phyloP scores from a whole-genome alignment of 306 rosid species.

The barrel medic (Medicago truncatula) region DNA sequence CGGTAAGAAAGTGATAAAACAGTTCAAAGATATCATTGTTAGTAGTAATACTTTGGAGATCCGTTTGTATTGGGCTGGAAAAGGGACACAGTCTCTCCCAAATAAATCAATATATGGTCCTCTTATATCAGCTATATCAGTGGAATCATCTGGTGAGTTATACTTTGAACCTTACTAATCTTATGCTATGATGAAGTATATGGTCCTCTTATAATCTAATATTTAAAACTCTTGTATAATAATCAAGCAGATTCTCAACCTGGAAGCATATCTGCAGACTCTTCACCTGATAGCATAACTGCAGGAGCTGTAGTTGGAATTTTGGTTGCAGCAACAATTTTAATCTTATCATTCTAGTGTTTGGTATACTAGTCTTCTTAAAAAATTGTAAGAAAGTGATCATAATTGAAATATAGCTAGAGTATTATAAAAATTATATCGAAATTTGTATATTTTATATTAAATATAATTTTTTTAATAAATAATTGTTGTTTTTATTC shows the following conservation, averaged over 20 bases:
- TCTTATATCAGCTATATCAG: constrained; percentile 69
- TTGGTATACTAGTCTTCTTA: neutral
- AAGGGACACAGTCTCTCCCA: constrained; percentile 63
- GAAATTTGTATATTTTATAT: no score
- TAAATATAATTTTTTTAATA: no score
- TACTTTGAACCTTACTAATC: neutral
- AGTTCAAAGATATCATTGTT: constrained; percentile 13
- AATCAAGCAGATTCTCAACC: constrained; percentile 17
- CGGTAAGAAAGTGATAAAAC: neutral
- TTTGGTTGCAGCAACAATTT: constrained; percentile 38
- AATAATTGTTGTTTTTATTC: no score
- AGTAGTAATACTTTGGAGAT: constrained; percentile 48
- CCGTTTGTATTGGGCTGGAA: constrained; percentile 69
- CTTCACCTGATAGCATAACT: constrained; percentile 9
- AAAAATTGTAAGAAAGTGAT: no score
- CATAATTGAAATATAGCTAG: no score
- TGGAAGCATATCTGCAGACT: constrained; percentile 21
- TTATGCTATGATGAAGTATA: neutral
- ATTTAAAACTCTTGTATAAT: constrained; percentile 9
- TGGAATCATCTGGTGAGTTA: neutral
- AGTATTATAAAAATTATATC: no score
- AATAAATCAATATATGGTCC: constrained; percentile 61
- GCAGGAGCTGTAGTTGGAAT: constrained; percentile 49
- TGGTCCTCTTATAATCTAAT: neutral
- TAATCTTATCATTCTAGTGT: constrained; percentile 31